These are phyloP conservation scores for Cystobasidium tubakii DNA, from an alignment of 768 basidiomycete species.

Conservation along the genomic window DNA sequence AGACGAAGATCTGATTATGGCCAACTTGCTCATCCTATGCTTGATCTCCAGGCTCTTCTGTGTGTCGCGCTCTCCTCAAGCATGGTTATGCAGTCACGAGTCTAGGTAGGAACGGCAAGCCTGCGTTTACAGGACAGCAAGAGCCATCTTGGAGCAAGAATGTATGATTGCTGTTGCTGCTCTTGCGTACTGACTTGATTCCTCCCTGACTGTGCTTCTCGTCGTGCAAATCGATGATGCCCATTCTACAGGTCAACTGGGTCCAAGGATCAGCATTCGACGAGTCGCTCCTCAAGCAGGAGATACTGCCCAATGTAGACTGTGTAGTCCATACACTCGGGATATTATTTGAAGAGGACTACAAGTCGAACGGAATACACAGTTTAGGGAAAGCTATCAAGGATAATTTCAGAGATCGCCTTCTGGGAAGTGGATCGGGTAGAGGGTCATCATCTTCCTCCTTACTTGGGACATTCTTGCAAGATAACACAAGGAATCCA, in stretches of 20 bases:
- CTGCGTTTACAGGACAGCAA: conserved; percentile 46
- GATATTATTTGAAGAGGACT: conserved; percentile 74
- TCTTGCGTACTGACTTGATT: conserved; percentile 27
- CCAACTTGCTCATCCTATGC: too few relatives aligned
- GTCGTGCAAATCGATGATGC: background rate
- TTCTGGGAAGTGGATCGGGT: conserved; percentile 47
- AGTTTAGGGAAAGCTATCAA: conserved; percentile 57
- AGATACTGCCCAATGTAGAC: conserved; percentile 61
- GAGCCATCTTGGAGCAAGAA: conserved; percentile 86
- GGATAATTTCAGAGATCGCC: conserved; percentile 53
- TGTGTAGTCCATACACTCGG: conserved; percentile 93
- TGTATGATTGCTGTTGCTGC: conserved; percentile 59
- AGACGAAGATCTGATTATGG: too few relatives aligned
- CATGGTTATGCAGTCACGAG: conserved; percentile 81
- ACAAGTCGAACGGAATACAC: conserved; percentile 65
- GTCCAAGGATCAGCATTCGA: conserved; percentile 72
- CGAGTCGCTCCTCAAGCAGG: conserved; percentile 62
- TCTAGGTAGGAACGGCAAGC: conserved; percentile 80
- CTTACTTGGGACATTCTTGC: background rate
- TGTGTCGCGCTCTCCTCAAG: conserved; percentile 79
- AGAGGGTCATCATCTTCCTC: background rate
- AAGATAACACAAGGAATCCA: conserved; percentile 1
- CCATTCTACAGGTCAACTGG: conserved; percentile 74
- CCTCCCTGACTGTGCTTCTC: background rate
- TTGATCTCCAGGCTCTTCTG: conserved; percentile 75